Evolutionary conservation across 495 filamentous ascomycete species (phyloP), one percentile per base, ranked within the genome.

Genomic region (Cudoniella acicularis): DNA sequence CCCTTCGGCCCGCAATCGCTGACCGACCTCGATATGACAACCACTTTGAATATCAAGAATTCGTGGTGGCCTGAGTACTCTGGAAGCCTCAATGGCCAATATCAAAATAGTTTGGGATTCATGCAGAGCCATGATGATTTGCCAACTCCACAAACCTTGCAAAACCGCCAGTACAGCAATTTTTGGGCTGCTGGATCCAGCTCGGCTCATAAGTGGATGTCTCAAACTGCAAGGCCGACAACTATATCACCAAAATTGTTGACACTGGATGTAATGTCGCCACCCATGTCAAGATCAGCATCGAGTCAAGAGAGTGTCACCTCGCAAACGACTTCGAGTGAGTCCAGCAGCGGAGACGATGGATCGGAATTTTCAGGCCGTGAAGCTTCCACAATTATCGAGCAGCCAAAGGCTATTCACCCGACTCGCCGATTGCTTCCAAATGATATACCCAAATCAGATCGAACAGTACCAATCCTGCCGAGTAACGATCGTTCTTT

Each of bases 241-340:
- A 65, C 59, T 9, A 56, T 65, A 8, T 65, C 66, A 22, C 63
- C 63, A 13, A 63, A 63, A 48, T 54, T 52, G 4, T 52, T 68
- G 43, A 61, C 52, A n/a, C 41, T 68, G 20, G 57, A 55, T 18
- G 48, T 62, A 10, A 49, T 59, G 8, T 36, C 52, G 2, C 18
- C 52, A 13, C 21, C 54, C 10, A n/a, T 63, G 17, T 65, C 63
- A 17, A 47, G 46, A 22, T 61, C 66, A 30, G 59, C 27, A 23
- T 68, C 63, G 30, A 63, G 59, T 21, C 59, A 62, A 57, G 59
- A 49, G 11, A 25, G 30, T 2, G 47, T 54, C 3, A 20, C 52
- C 1, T 17, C 36, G 10, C 9, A 54, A 11, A 62, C 62, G 16
- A 52, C 60, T 11, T 54, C 47, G 10, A 61, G 26, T 26, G 43